phyloP scores from a whole-genome alignment of 352 stramenopile species.

The Globisporangium spinosum region DNA sequence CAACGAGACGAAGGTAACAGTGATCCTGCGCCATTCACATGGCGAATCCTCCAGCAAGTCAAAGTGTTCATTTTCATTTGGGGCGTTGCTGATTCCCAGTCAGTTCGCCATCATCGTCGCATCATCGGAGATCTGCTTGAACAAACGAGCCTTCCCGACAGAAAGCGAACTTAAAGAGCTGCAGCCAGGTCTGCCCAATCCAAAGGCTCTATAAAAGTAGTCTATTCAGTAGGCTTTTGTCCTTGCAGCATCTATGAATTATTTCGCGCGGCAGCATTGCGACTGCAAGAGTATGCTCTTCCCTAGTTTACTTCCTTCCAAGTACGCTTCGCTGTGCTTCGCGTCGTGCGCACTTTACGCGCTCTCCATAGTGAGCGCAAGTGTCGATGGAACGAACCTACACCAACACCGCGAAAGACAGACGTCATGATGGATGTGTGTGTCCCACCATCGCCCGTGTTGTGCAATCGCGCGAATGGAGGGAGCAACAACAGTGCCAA shows the following conservation, averaged over 20 bases:
- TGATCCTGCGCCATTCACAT: no score
- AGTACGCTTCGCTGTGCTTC: background rate
- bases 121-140: background rate
- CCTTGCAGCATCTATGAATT: background rate
- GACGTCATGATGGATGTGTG: background rate
- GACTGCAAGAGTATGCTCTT: background rate
- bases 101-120: background rate
- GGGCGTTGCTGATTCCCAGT: background rate
- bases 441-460: background rate
- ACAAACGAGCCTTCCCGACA: background rate
- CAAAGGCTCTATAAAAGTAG: background rate
- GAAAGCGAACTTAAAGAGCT: background rate
- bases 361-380: background rate
- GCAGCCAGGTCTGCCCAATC: background rate
- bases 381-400: background rate
- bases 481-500: background rate
- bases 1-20: no score
- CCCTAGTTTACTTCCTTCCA: background rate
- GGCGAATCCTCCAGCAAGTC: background rate
- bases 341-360: background rate
- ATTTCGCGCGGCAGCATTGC: background rate
- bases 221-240: background rate
- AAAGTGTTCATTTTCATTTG: background rate
- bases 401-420: background rate
- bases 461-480: background rate